Percentiles rank a stretch among this genome's conserved stretches.
Conservation (phyloP, 1,284 basidiomycete genomes). For the Takashimella tepidaria region DNA sequence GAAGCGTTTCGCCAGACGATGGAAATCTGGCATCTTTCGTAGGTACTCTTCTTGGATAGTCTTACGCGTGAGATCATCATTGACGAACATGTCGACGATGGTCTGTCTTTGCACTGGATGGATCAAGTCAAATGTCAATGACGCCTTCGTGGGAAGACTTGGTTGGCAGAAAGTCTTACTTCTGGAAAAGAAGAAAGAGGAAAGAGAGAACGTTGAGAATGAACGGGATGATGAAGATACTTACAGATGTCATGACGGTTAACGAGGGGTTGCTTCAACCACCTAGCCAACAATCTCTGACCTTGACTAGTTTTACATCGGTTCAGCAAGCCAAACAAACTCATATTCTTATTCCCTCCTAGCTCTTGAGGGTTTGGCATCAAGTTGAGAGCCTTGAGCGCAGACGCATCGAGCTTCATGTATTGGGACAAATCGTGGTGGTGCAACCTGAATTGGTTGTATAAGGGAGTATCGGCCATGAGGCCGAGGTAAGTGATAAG, state of each 20-base stretch:
- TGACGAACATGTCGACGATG: slow-evolving; percentile 80
- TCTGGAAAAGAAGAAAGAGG: too few species aligned
- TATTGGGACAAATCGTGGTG: slow-evolving; percentile 91
- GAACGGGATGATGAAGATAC: too few species aligned
- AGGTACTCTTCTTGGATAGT: slow-evolving; percentile 69
- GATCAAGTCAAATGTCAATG: background rate
- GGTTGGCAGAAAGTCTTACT: background rate
- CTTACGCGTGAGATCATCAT: slow-evolving; percentile 66
- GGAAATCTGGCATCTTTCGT: slow-evolving; percentile 89
- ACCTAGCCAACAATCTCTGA: slow-evolving; percentile 79
- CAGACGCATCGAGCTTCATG: slow-evolving; percentile 94
- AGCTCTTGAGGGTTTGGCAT: slow-evolving; percentile 65
- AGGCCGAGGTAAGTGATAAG: slow-evolving; percentile 79
- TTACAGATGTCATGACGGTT: slow-evolving; percentile 87
- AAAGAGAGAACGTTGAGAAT: too few species aligned
- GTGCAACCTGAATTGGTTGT: slow-evolving; percentile 71
- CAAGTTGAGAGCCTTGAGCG: slow-evolving; percentile 82
- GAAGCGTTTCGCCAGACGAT: slow-evolving; percentile 87
- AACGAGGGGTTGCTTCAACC: slow-evolving; percentile 95
- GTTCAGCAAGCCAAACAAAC: slow-evolving; percentile 83
- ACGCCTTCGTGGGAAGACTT: too few species aligned
- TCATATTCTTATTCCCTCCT: slow-evolving; percentile 65
- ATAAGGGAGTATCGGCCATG: slow-evolving; percentile 73
- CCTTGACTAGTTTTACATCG: slow-evolving; percentile 97
- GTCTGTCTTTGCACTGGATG: slow-evolving; percentile 69